A percentile compares a stretch with the other conserved stretches of the same genome.
Evolutionary conservation across 371 early-diverging fungal genomes (phyloP).

Genomic region (Blakeslea trispora): DNA sequence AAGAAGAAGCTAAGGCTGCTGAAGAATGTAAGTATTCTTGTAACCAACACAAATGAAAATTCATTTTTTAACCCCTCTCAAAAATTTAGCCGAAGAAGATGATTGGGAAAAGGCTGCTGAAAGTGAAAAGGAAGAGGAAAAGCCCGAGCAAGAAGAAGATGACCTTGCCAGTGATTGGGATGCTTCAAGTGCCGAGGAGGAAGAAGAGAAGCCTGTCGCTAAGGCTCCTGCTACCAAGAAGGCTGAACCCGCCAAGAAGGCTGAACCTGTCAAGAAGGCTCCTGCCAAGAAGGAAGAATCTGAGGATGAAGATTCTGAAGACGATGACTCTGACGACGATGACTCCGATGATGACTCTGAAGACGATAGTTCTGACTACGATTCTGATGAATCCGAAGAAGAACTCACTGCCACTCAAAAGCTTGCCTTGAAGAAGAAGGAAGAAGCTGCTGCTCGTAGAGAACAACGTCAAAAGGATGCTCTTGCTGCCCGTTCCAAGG

Average conservation of each 20-base stretch:
- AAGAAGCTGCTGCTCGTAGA: slow-evolving; percentile 82
- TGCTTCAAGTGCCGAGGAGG: slow-evolving; percentile 53
- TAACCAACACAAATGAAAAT: no score
- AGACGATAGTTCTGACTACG: slow-evolving; percentile 51
- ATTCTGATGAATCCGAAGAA: slow-evolving; percentile 60
- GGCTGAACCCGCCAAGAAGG: slow-evolving; percentile 20
- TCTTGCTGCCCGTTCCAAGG: slow-evolving; percentile 83
- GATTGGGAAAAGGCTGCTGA: slow-evolving; percentile 58
- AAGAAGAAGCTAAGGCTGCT: slow-evolving; percentile 42
- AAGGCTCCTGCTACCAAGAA: slow-evolving; percentile 39
- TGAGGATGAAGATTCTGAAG: slow-evolving; percentile 23
- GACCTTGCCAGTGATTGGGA: slow-evolving; percentile 71
- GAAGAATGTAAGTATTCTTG: slow-evolving; percentile 41
- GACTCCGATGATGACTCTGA: slow-evolving; percentile 19
- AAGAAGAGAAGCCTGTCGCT: slow-evolving; percentile 34
- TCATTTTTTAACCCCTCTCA: no score
- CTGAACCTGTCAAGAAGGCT: slow-evolving; percentile 25
- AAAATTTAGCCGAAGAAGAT: slow-evolving; percentile 32
- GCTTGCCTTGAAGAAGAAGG: slow-evolving; percentile 70
- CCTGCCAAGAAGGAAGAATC: slow-evolving; percentile 42
- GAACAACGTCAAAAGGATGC: slow-evolving; percentile 75
- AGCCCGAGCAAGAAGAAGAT: slow-evolving; percentile 34
- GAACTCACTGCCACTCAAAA: slow-evolving; percentile 61
- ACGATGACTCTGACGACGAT: slow-evolving; percentile 12
- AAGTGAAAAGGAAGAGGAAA: slow-evolving; percentile 40